Base-by-base conservation (phyloP, 306 rosid genomes). In the Gillenia trifoliata region DNA sequence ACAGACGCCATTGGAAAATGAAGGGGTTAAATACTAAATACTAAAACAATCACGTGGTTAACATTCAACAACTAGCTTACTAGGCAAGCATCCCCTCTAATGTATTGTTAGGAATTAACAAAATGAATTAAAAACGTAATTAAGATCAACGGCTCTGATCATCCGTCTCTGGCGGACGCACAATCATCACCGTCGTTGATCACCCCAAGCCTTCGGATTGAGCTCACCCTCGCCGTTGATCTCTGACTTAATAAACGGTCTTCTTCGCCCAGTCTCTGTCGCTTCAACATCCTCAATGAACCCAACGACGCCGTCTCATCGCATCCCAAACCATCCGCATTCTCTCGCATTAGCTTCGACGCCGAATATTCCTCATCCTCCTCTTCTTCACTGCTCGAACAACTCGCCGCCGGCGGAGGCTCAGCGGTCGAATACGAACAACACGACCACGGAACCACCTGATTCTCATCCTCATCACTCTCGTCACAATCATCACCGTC, bases 371-470 rank as follows among this genome's bases (percentile, higher is more conserved):
- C 61, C 29, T 22, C 36, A 38, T 59, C 2, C 62, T 49, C 64
- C 31, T 74, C 84, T 17, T 55, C 85, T 7, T 78, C 81, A 63
- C 84, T 79, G 45, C 82, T 75, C 23, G 86, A 72, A 52, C 70
- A 79, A 63, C 77, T 72, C 16, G 38, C 77, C 6, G 70, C 33
- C 9, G 70, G 75, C 3, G 70, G 83, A 36, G 54, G 78, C 19
- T 77, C 78, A 9, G 74, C 78, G 9, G 76, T 47, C 11, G 80
- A 70, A 30, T 69, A 19, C 28, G 84, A 56, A 26, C 70, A 62
- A 60, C 29, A 63, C 22, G 87, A 75, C 89, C 83, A 87, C 6
- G 89, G 89, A 34, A 87, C 89, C 66, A 87, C 91, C 85, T 87
- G 91, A 57, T 87, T 85, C 49, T 85, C 87, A 13, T 84, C 88